These are phyloP conservation scores for Candida bentonensis DNA, from an alignment of 805 yeast species.

Conservation along the genomic window DNA sequence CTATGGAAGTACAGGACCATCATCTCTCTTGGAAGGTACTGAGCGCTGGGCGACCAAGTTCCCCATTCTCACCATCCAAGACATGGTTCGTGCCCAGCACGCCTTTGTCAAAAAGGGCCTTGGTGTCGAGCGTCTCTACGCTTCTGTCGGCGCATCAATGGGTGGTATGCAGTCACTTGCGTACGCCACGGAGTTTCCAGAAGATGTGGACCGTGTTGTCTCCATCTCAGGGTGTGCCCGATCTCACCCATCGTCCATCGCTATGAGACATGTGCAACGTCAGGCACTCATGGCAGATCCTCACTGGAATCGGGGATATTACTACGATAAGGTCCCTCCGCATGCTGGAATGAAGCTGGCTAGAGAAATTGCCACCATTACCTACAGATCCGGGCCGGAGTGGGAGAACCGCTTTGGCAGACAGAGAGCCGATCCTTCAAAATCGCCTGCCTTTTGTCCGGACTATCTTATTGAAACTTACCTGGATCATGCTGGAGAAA, in stretches of 20 bases:
- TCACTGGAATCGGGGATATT: constrained; percentile 84
- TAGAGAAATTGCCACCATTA: constrained; percentile 85
- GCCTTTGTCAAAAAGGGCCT: constrained; percentile 49
- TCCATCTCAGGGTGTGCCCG: constrained; percentile 88
- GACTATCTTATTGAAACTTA: constrained; percentile 88
- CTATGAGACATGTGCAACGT: constrained; percentile 84
- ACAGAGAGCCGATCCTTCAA: constrained; percentile 65
- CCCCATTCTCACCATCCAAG: constrained; percentile 74
- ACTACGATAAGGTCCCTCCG: constrained; percentile 70
- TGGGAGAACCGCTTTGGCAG: constrained; percentile 92
- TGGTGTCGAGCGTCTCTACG: constrained; percentile 50
- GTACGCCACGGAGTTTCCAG: constrained; percentile 71
- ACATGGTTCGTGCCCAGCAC: constrained; percentile 84
- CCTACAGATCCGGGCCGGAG: constrained; percentile 92
- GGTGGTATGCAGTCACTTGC: constrained; percentile 99
- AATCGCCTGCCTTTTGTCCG: constrained; percentile 80
- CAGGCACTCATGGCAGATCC: constrained; percentile 92
- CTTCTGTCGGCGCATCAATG: constrained; percentile 84
- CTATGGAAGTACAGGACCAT: constrained; percentile 90
- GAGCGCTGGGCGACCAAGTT: constrained; percentile 71
- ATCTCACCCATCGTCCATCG: constrained; percentile 88
- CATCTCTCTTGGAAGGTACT: constrained; percentile 50
- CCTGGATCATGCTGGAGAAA: constrained; percentile 88
- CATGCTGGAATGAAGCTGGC: constrained; percentile 93
- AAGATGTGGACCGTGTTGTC: constrained; percentile 55